Conservation (phyloP, 129 eudicot genomes). For the Pittosporum tobira region DNA sequence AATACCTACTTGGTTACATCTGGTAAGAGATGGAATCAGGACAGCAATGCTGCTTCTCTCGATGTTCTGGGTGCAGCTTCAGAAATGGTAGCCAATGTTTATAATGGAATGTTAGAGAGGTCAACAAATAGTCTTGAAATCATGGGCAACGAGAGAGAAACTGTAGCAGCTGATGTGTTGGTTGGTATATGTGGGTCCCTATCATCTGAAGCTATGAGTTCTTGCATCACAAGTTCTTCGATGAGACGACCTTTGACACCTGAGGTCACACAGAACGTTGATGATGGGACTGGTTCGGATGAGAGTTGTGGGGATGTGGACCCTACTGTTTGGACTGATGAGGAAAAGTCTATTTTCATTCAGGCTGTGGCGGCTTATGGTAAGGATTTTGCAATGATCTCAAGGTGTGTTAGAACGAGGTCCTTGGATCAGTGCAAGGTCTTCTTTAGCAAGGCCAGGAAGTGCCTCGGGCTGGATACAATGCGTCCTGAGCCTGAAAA, state of each 20-base stretch:
- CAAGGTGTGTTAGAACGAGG: slow-evolving; percentile 16
- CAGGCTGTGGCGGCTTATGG: slow-evolving; percentile 23
- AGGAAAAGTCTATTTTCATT: slow-evolving; percentile 24
- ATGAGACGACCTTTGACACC: slow-evolving; percentile 33
- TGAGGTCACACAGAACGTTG: slow-evolving; percentile 44
- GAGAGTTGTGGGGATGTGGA: slow-evolving; percentile 74
- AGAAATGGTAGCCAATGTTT: slow-evolving; percentile 44
- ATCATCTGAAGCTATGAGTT: slow-evolving; percentile 84
- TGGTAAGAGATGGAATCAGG: slow-evolving; percentile 45
- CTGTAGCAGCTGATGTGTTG: slow-evolving; percentile 80
- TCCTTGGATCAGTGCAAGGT: slow-evolving; percentile 46
- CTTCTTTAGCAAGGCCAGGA: slow-evolving; percentile 76
- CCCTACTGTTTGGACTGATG: slow-evolving; percentile 68
- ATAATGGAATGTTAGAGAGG: slow-evolving; percentile 23
- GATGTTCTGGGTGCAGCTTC: slow-evolving; percentile 85
- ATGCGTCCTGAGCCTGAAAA: background rate
- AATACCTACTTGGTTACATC: slow-evolving; percentile 58
- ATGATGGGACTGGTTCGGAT: slow-evolving; percentile 69
- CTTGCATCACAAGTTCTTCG: slow-evolving; percentile 67
- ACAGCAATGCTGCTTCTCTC: slow-evolving; percentile 53
- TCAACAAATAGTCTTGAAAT: slow-evolving; percentile 28
- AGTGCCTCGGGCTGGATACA: slow-evolving; percentile 65
- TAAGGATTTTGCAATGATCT: slow-evolving; percentile 21
- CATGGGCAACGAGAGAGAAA: slow-evolving; percentile 50
- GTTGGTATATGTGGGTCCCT: slow-evolving; percentile 91